Evolutionary conservation across 2,329 filamentous ascomycete species (phyloP), one percentile per base, ranked within the genome.

Genomic region (Hypoxylon sp.): DNA sequence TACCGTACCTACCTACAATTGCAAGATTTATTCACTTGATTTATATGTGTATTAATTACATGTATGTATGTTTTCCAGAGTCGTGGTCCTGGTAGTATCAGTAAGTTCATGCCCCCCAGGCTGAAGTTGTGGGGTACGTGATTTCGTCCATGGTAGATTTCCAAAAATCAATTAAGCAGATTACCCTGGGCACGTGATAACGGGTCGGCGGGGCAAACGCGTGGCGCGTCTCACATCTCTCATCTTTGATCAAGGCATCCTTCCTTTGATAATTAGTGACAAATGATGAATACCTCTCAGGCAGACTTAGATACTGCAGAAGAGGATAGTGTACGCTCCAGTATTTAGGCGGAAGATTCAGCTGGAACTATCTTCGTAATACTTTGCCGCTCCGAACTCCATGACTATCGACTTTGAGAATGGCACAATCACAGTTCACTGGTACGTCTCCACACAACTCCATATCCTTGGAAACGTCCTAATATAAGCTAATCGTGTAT

Each of bases 391-490:
- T 35, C 5, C 22, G 11, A 57, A 46, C 3, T 10, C 54, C 22
- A 22, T 19, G 11, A 26, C 5, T 26, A 22, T 37, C 17, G 19
- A 52, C 29, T 14, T 37, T n/a, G n/a, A 68, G 51, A 42, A 77
- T 78, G 76, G 22, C 69, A 48, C 47, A 61, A 55, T 74, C 75
- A 39, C 73, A 75, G 46, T 71, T 73, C 17, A 70, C 71, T 42
- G 73, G 76, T 76, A 69, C 19, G 70, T 63, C 31, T 48, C 26
- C 42, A 53, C 26, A 22, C 6, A 60, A 60, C 31, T 61, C 62
- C 17, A 68, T 58, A 60, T 52, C 8, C 14, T 31, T 24, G 35
- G 29, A 58, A 86, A 85, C 83, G 29, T 3, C 22, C 4, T 1
- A 46, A 2, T 24, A 11, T 24, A n/a, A 53, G 54, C 53, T 66